Evolutionary conservation across 805 yeast species (phyloP).

Genomic region (Yarrowia bubula): DNA sequence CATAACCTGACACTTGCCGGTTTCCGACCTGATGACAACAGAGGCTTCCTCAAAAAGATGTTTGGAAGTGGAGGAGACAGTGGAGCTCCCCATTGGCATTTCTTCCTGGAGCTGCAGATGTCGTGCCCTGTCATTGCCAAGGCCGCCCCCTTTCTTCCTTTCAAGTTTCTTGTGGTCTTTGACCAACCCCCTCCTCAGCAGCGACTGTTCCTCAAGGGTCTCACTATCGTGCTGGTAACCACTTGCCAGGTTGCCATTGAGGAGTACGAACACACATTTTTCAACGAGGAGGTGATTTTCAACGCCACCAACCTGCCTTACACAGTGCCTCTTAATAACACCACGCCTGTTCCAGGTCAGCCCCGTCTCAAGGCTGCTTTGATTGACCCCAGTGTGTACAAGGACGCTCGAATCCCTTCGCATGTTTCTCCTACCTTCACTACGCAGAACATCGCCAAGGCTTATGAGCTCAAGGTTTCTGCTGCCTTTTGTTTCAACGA

Average conservation of each 20-base stretch:
- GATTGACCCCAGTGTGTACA: slow-evolving; percentile 35
- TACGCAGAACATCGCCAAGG: slow-evolving; percentile 54
- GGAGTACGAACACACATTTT: slow-evolving; percentile 32
- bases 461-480: slow-evolving; percentile 43
- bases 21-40: slow-evolving; percentile 15
- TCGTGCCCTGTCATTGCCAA: slow-evolving; percentile 19
- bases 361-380: slow-evolving; percentile 28
- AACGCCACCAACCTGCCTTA: slow-evolving; percentile 24
- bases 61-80: slow-evolving; percentile 29
- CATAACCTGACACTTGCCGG: slow-evolving; percentile 30
- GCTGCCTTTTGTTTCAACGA: slow-evolving; percentile 36
- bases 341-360: slow-evolving; percentile 9
- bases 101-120: slow-evolving; percentile 30
- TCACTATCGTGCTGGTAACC: slow-evolving; percentile 40
- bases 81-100: slow-evolving; percentile 17
- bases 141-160: slow-evolving; percentile 29
- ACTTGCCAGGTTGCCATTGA: slow-evolving; percentile 38
- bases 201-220: slow-evolving; percentile 43
- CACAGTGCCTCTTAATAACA: not conserved
- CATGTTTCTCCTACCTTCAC: slow-evolving; percentile 53
- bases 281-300: slow-evolving; percentile 32
- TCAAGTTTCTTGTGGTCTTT: slow-evolving; percentile 32
- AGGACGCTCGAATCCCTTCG: slow-evolving; percentile 48
- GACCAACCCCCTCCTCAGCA: slow-evolving; percentile 29
- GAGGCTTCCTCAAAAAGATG: slow-evolving; percentile 27